These are phyloP conservation scores for Malus sieversii DNA, from an alignment of 306 rosid genomes.

Conservation along the genomic window DNA sequence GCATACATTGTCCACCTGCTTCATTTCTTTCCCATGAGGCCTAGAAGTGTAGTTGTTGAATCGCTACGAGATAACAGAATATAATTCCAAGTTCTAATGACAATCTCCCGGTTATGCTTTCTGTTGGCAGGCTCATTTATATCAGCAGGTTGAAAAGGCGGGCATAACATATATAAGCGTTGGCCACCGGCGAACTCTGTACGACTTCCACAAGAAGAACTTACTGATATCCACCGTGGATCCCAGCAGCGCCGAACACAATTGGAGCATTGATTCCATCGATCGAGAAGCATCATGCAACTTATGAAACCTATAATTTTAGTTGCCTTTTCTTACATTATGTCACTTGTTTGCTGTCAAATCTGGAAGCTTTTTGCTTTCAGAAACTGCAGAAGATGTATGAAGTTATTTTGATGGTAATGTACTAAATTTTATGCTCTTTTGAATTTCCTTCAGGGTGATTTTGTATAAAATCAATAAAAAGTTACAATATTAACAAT, in stretches of 20 bases:
- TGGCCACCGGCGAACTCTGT: constrained; percentile 71
- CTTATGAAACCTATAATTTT: constrained; percentile 8
- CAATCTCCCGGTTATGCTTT: neutral
- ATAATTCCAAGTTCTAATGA: neutral
- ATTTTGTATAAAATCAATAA: no score
- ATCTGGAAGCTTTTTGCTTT: neutral
- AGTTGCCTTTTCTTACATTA: neutral
- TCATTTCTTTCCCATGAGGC: no score
- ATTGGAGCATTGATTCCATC: constrained; percentile 57
- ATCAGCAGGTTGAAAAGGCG: constrained; percentile 52
- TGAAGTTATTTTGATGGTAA: neutral
- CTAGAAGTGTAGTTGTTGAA: no score
- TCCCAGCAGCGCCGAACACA: constrained; percentile 26
- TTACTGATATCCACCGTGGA: constrained; percentile 44
- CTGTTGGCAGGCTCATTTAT: constrained; percentile 62
- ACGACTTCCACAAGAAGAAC: constrained; percentile 44
- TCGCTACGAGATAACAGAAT: neutral
- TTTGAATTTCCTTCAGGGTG: no score
- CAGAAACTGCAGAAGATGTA: neutral
- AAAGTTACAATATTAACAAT: no score
- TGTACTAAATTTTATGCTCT: no score
- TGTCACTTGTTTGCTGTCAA: neutral
- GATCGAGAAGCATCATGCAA: constrained; percentile 20
- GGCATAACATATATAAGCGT: constrained; percentile 80
- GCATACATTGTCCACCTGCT: neutral